A percentile compares a stretch with the other conserved stretches of the same genome.
Evolutionary conservation across 306 rosid species (phyloP).

Genomic region (Hylodesmum podocarpum): DNA sequence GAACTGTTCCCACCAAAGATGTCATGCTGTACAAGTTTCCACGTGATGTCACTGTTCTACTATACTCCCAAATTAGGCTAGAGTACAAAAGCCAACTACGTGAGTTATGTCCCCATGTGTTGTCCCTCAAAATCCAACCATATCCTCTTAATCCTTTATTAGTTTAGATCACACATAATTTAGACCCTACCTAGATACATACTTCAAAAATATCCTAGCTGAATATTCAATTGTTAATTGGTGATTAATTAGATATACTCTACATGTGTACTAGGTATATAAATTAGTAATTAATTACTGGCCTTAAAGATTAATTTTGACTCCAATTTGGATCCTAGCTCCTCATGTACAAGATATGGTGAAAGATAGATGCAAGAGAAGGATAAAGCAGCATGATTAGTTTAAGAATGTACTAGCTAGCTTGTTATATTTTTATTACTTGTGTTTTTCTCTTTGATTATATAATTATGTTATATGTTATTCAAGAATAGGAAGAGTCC

Average conservation of each 20-base stretch:
- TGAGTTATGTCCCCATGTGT: constrained; percentile 29
- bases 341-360: not conserved
- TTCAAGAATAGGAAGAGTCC: not conserved
- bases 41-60: constrained; percentile 34
- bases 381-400: not conserved
- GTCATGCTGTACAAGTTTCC: constrained; percentile 9
- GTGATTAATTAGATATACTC: not conserved
- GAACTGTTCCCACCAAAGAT: constrained; percentile 35
- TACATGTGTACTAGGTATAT: too few relatives aligned
- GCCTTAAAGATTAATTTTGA: not conserved
- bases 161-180: not conserved
- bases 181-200: not conserved
- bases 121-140: constrained; percentile 46
- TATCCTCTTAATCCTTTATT: constrained; percentile 11
- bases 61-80: constrained; percentile 38
- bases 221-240: not conserved
- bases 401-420: not conserved
- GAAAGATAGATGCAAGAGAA: not conserved
- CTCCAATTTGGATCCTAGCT: not conserved
- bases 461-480: not conserved
- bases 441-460: not conserved
- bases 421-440: not conserved
- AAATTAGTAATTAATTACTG: too few relatives aligned
- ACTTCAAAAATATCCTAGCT: not conserved
- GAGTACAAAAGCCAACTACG: constrained; percentile 35